Conservation (phyloP, 352 stramenopile species). For the Globisporangium nodosum region DNA sequence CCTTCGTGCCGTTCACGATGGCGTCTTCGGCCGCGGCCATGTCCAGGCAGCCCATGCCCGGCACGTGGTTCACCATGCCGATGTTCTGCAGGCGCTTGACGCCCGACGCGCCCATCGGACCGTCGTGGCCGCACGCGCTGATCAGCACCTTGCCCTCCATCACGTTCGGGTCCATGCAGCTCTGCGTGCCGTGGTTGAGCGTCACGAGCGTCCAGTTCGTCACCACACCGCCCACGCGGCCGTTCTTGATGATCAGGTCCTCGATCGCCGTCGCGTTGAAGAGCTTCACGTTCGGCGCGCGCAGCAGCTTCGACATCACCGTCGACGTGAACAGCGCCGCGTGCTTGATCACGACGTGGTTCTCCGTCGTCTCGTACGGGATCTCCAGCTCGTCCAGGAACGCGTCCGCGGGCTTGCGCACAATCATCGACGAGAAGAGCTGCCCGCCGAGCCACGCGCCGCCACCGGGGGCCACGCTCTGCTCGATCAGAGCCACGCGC, state of each 20-base stretch:
- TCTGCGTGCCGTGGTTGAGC: constrained; percentile 63
- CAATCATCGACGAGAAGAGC: constrained; percentile 65
- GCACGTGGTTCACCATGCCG: constrained; percentile 50
- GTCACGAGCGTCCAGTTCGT: constrained; percentile 70
- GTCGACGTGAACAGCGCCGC: constrained; percentile 61
- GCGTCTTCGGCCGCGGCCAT: constrained; percentile 58
- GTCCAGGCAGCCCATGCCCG: constrained; percentile 53
- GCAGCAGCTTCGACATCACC: constrained; percentile 54
- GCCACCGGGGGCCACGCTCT: constrained; percentile 48
- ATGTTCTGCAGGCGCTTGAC: constrained; percentile 67
- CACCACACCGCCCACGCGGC: constrained; percentile 50
- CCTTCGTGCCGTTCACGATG: constrained; percentile 55
- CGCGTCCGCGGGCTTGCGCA: constrained; percentile 53
- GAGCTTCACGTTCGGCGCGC: constrained; percentile 57
- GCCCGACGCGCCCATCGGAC: constrained; percentile 54
- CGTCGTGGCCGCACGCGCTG: constrained; percentile 53
- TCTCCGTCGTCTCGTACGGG: constrained; percentile 54
- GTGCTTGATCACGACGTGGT: constrained; percentile 68
- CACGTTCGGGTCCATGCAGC: constrained; percentile 69
- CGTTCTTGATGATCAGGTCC: constrained; percentile 61
- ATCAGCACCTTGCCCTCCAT: constrained; percentile 70
- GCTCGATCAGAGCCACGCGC: constrained; percentile 55
- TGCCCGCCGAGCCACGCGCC: constrained; percentile 57
- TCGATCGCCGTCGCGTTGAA: constrained; percentile 72
- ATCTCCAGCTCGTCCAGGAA: constrained; percentile 68